Conservation (phyloP, 1,284 basidiomycete genomes). For the Ustilago curta region DNA sequence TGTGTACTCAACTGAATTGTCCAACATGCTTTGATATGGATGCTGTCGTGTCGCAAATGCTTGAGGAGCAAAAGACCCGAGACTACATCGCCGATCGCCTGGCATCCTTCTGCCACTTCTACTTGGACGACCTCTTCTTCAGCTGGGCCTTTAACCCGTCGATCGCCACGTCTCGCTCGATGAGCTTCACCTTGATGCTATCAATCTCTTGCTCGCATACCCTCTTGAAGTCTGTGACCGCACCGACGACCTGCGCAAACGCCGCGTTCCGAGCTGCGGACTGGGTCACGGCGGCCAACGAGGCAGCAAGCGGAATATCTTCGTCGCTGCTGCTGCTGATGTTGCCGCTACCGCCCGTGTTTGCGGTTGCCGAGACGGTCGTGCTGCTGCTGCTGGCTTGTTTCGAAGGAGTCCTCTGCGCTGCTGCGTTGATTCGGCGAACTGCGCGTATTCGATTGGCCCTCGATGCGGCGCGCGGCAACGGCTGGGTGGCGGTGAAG, state of each 20-base stretch:
- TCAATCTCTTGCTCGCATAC: conserved; percentile 14
- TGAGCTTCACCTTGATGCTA: conserved; percentile 7
- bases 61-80: too few relatives aligned
- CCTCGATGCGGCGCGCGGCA: not conserved
- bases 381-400: not conserved
- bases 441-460: too few relatives aligned
- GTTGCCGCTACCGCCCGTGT: not conserved
- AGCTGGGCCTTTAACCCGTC: conserved; percentile 19
- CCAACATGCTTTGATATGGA: too few relatives aligned
- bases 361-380: too few relatives aligned
- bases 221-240: conserved; percentile 13
- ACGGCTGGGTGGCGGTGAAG: too few relatives aligned
- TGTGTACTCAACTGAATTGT: not conserved
- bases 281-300: not conserved
- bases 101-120: not conserved
- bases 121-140: not conserved
- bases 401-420: not conserved
- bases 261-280: conserved; percentile 1
- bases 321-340: conserved; percentile 17
- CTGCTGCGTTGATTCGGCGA: not conserved
- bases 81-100: not conserved
- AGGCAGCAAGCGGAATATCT: conserved; percentile 13
- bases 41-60: too few relatives aligned
- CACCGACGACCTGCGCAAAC: conserved; percentile 3
- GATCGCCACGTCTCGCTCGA: conserved; percentile 21